Conservation (phyloP, 2,329 filamentous ascomycete genomes). For the Aspergillus chevalieri region DNA sequence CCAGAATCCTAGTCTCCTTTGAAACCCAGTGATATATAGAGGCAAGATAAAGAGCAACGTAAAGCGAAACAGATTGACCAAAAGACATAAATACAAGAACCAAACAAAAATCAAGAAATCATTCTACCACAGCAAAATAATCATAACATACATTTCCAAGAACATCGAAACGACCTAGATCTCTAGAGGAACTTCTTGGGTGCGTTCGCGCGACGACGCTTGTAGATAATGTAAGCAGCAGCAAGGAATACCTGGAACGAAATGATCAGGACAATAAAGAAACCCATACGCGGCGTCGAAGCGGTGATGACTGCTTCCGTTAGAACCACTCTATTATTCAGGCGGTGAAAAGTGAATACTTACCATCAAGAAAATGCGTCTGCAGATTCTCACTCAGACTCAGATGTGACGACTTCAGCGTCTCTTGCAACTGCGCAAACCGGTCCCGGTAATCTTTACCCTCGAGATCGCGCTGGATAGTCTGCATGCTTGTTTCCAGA, state of each 20-base stretch:
- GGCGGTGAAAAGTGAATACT: constrained; percentile 19
- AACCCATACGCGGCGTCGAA: constrained; percentile 52
- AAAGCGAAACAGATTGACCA: too few relatives aligned
- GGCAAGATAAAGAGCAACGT: too few relatives aligned
- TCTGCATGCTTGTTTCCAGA: constrained; percentile 47
- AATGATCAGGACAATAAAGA: constrained; percentile 65
- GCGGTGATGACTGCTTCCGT: constrained; percentile 43
- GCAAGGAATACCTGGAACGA: constrained; percentile 67
- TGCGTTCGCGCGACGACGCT: constrained; percentile 64
- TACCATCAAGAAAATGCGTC: constrained; percentile 44
- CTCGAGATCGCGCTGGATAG: constrained; percentile 50
- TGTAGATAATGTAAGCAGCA: constrained; percentile 68
- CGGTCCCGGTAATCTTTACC: constrained; percentile 52
- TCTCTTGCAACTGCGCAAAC: constrained; percentile 49
- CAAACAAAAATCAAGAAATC: neutral
- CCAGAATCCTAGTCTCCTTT: too few relatives aligned
- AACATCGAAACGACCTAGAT: neutral
- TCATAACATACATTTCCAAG: neutral
- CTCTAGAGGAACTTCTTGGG: constrained; percentile 86
- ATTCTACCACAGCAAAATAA: neutral
- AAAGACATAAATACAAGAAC: too few relatives aligned
- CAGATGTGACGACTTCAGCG: constrained; percentile 49
- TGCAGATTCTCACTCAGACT: constrained; percentile 49
- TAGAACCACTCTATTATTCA: constrained; percentile 1
- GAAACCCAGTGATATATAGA: too few relatives aligned